These are phyloP conservation scores for Monosporascus ibericus DNA, from an alignment of 2,329 filamentous ascomycete genomes.

Conservation along the genomic window DNA sequence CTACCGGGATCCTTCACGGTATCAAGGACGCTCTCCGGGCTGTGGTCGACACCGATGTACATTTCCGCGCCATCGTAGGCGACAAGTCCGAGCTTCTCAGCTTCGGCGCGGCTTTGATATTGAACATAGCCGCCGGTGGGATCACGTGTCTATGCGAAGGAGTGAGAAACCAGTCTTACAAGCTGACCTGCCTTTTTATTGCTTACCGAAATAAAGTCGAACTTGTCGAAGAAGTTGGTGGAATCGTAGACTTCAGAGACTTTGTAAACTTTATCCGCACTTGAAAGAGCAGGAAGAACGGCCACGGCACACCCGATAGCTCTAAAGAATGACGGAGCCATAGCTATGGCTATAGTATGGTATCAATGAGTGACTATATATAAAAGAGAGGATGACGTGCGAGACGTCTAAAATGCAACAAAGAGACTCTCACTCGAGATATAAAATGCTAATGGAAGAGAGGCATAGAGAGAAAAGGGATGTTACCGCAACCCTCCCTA, in stretches of 20 bases:
- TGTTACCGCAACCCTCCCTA: not conserved
- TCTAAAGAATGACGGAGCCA: slow-evolving; percentile 36
- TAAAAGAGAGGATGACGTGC: slow-evolving; percentile 38
- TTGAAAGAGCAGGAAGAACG: slow-evolving; percentile 27
- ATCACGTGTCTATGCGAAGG: slow-evolving; percentile 33
- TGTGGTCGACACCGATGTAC: slow-evolving; percentile 34
- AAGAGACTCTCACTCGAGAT: slow-evolving; percentile 23
- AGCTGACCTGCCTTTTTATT: not conserved
- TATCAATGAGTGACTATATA: slow-evolving; percentile 20
- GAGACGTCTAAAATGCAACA: slow-evolving; percentile 37
- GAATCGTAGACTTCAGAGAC: slow-evolving; percentile 34
- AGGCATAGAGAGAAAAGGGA: slow-evolving; percentile 10
- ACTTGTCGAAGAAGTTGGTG: slow-evolving; percentile 43
- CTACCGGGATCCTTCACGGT: slow-evolving; percentile 28
- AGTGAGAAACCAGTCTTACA: not conserved
- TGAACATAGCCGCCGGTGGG: slow-evolving; percentile 60
- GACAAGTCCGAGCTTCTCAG: slow-evolving; percentile 29
- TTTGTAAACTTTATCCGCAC: slow-evolving; percentile 29
- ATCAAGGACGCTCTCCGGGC: slow-evolving; percentile 14
- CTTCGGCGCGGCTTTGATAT: slow-evolving; percentile 36
- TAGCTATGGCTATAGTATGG: slow-evolving; percentile 23
- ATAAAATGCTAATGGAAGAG: slow-evolving; percentile 15
- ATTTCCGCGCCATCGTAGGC: slow-evolving; percentile 27
- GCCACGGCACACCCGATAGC: slow-evolving; percentile 31
- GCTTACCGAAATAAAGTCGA: slow-evolving; percentile 34